Evolutionary conservation across 345 rosid genomes (phyloP).

Genomic region (Dipteronia sinensis): DNA sequence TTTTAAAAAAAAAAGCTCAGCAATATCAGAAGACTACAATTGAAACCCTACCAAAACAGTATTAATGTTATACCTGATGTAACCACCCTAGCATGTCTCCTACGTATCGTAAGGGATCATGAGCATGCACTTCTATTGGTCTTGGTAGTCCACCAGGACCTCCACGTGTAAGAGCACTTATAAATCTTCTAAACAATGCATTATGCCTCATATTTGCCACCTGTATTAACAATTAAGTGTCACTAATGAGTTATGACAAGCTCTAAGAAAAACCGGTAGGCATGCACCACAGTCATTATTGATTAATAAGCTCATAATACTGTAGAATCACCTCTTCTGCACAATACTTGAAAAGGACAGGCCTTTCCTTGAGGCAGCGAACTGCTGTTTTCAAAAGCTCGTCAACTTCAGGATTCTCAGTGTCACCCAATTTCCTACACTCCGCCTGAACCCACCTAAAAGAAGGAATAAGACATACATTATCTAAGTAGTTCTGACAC

Average conservation of each 20-base stretch:
- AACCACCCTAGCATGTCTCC: conserved; percentile 99
- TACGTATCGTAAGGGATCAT: conserved; percentile 96
- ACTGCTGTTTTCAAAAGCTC: conserved; percentile 86
- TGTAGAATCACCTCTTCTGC: conserved; percentile 87
- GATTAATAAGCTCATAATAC: conserved; percentile 14
- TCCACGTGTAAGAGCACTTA: conserved; percentile 98
- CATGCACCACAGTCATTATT: not conserved
- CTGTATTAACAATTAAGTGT: conserved; percentile 39
- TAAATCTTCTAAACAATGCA: conserved; percentile 94
- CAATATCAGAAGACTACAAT: conserved; percentile 17
- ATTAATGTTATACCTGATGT: conserved; percentile 76
- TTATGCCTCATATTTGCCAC: conserved; percentile 97
- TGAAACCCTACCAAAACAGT: conserved; percentile 11
- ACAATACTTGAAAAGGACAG: conserved; percentile 96
- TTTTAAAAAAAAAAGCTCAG: not conserved
- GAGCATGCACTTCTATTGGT: conserved; percentile 99
- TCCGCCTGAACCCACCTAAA: conserved; percentile 99
- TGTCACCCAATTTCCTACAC: conserved; percentile 94
- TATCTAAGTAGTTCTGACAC: conserved; percentile 1
- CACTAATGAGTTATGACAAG: not conserved
- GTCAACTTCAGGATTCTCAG: conserved; percentile 88
- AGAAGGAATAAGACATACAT: conserved; percentile 18
- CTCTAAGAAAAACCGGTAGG: conserved; percentile 17
- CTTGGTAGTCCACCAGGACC: conserved; percentile 98
- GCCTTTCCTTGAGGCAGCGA: conserved; percentile 89